These are phyloP conservation scores for Xerocomus amazonicus DNA, from an alignment of 1,284 basidiomycete genomes.

Conservation along the genomic window DNA sequence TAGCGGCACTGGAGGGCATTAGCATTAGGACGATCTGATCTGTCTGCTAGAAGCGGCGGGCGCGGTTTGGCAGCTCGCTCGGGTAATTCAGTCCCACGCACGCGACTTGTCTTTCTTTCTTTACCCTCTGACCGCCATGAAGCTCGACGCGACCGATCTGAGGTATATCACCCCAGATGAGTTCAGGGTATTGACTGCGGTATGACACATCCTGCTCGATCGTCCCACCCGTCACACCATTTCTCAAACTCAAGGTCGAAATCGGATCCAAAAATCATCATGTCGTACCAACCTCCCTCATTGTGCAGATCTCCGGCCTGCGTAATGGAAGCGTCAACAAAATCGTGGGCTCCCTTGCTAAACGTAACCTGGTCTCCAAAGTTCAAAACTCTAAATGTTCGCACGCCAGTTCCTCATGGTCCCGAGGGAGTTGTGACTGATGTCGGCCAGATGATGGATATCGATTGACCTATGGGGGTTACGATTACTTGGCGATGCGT, in stretches of 20 bases:
- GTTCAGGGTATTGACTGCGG: constrained; percentile 92
- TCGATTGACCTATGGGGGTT: constrained; percentile 94
- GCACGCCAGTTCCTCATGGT: constrained; percentile 23
- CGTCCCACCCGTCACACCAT: neutral
- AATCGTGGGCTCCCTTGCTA: constrained; percentile 84
- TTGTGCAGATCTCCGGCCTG: constrained; percentile 89
- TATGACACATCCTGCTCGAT: constrained; percentile 37
- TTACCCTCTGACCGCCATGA: constrained; percentile 52
- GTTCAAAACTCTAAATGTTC: constrained; percentile 91
- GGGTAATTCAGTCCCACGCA: constrained; percentile 9
- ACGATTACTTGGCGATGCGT: constrained; percentile 93
- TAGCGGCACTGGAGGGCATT: constrained; percentile 16
- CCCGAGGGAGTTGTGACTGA: constrained; percentile 6
- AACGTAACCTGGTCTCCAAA: constrained; percentile 85
- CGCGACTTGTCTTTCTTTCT: neutral
- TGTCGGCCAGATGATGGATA: constrained; percentile 84
- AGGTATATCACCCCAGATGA: constrained; percentile 91
- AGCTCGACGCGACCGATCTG: constrained; percentile 92
- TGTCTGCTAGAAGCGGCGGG: too few species aligned
- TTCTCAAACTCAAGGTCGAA: constrained; percentile 62
- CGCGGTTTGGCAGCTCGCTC: neutral
- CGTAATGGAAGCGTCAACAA: constrained; percentile 94
- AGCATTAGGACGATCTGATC: constrained; percentile 9
- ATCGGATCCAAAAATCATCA: constrained; percentile 99
- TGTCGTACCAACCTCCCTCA: constrained; percentile 85